These are phyloP conservation scores for Aspergillus pseudoglaucus DNA, from an alignment of 2,329 filamentous ascomycete species.

Conservation along the genomic window DNA sequence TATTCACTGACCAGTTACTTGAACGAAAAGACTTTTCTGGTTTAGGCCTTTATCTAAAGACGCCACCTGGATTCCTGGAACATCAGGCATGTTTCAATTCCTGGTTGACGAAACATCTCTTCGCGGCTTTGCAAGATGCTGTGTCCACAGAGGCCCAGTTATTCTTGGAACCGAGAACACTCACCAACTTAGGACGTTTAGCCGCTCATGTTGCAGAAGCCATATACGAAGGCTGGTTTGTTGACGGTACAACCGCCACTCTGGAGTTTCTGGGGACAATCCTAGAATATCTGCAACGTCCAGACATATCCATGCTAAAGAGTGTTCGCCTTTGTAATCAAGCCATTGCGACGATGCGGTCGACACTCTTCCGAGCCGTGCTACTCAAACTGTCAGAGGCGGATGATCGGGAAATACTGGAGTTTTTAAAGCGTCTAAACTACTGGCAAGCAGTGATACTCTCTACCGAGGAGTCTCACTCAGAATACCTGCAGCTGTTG, in stretches of 20 bases:
- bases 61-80: conserved; percentile 86
- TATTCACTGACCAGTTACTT: conserved; percentile 82
- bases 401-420: conserved; percentile 62
- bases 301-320: conserved; percentile 74
- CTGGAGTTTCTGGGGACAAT: conserved; percentile 81
- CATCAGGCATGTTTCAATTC: conserved; percentile 95
- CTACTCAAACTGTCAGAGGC: conserved; percentile 78
- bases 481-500: conserved; percentile 75
- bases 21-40: conserved; percentile 85
- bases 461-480: conserved; percentile 66
- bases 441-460: conserved; percentile 96
- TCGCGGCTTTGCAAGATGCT: conserved; percentile 63
- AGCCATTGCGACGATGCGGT: conserved; percentile 67
- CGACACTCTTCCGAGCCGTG: conserved; percentile 70
- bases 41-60: conserved; percentile 76
- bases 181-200: conserved; percentile 82
- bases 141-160: conserved; percentile 66
- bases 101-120: conserved; percentile 69
- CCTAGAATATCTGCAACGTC: conserved; percentile 80
- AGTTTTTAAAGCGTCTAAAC: conserved; percentile 75
- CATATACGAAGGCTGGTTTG: conserved; percentile 93
- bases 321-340: conserved; percentile 86
- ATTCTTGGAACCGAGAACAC: conserved; percentile 70
- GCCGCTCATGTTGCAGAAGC: conserved; percentile 77
- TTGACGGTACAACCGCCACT: conserved; percentile 74